Evolutionary conservation across 2,329 filamentous ascomycete genomes (phyloP).

Genomic region (Ophiocordyceps unilateralis): DNA sequence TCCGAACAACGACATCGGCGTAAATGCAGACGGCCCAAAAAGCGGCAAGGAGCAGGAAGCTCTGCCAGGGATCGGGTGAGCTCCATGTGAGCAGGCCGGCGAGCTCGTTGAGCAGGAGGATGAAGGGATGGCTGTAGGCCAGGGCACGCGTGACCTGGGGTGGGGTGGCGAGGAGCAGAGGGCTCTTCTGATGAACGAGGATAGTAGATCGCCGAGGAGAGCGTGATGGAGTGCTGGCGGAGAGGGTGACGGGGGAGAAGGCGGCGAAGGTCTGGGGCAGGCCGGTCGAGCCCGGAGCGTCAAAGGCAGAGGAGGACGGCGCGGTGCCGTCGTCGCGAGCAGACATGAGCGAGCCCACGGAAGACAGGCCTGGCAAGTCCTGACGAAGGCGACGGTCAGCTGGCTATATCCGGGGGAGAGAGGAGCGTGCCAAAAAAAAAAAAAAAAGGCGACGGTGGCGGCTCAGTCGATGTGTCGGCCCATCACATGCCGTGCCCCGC

Average conservation of each 20-base stretch:
- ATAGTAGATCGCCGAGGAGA: constrained; percentile 68
- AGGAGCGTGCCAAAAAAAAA: background rate
- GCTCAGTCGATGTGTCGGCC: background rate
- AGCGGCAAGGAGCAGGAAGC: constrained; percentile 67
- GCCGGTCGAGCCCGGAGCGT: constrained; percentile 16
- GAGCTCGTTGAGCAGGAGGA: constrained; percentile 74
- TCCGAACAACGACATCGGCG: constrained; percentile 65
- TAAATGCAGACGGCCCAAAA: constrained; percentile 85
- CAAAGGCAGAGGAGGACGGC: constrained; percentile 13
- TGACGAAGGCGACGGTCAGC: constrained; percentile 6
- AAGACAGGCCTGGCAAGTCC: constrained; percentile 34
- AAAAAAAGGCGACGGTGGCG: background rate
- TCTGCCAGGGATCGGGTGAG: constrained; percentile 87
- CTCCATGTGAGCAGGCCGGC: constrained; percentile 86
- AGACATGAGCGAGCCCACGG: constrained; percentile 22
- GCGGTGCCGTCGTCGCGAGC: constrained; percentile 17
- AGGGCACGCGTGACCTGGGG: constrained; percentile 87
- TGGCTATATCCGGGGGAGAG: too few species aligned
- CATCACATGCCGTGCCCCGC: constrained; percentile 2
- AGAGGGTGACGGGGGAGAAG: constrained; percentile 73
- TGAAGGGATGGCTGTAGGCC: constrained; percentile 88
- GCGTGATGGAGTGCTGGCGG: constrained; percentile 42
- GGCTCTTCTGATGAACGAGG: constrained; percentile 92
- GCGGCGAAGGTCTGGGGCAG: constrained; percentile 62
- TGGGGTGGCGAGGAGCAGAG: constrained; percentile 78